Percentiles rank a stretch among this genome's conserved stretches.
These are phyloP conservation scores for Linnemannia elongata DNA, from an alignment of 192 early-diverging fungal genomes.

Conservation along the genomic window DNA sequence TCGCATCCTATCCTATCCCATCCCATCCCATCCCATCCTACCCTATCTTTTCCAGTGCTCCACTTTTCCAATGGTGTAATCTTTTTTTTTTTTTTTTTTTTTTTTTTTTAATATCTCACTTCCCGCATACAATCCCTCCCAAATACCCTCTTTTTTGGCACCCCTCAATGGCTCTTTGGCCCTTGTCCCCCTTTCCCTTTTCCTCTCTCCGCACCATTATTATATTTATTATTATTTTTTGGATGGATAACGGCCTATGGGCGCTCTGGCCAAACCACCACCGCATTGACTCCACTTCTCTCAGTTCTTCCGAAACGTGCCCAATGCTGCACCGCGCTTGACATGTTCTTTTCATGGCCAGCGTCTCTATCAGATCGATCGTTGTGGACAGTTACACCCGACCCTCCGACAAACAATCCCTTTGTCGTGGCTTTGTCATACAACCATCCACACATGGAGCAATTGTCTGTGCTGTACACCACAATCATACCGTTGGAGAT, in stretches of 20 bases:
- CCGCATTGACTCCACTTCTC: conserved; percentile 1
- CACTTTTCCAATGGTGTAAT: background rate
- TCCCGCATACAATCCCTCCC: background rate
- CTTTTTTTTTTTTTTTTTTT: background rate
- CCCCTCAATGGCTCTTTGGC: background rate
- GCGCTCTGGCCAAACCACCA: background rate
- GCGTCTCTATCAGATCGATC: background rate
- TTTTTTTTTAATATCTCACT: conserved; percentile 10
- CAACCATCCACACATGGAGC: background rate
- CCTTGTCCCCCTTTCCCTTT: background rate
- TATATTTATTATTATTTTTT: conserved; percentile 12
- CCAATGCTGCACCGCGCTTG: background rate
- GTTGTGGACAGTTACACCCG: background rate
- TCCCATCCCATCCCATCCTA: background rate
- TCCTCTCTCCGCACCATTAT: background rate
- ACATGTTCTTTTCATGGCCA: background rate
- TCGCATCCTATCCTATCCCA: background rate
- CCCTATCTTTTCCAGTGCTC: background rate
- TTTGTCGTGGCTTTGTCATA: background rate
- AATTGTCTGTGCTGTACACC: conserved; percentile 4
- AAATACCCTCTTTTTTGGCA: conserved; percentile 9
- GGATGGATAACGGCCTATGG: conserved; percentile 10
- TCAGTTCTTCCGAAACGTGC: conserved; percentile 5
- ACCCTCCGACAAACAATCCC: background rate
- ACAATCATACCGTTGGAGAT: background rate